Evolutionary conservation across 352 stramenopile genomes (phyloP), one percentile per base, ranked within the genome.

Genomic region (Phytophthora meadii): DNA sequence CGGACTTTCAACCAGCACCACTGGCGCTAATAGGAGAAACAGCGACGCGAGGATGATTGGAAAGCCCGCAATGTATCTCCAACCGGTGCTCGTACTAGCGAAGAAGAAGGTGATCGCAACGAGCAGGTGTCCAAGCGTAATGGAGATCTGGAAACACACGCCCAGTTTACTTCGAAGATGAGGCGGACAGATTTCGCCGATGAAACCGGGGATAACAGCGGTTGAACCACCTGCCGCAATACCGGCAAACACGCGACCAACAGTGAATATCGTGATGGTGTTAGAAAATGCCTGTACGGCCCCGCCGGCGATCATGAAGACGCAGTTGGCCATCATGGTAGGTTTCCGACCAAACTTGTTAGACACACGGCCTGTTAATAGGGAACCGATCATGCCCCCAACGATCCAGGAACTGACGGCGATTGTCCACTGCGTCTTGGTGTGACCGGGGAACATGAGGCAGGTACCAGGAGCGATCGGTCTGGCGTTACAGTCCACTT

Each of bases 401-500:
- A 87, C 58, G 51, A 90, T 77, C 81, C 81, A 90, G 32, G 69
- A 65, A 47, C 82, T 86, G 27, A 88, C 74, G 22, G 80, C 74
- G 25, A 76, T 80, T 9, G 70, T 85, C 83, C 83, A 92, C 37
- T 90, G 47, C 5, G 32, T 62, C 7, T 69, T 67, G 15, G 60
- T 74, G 22, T 74, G 65, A 5, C 65, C 65, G 0, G 65, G 65
- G 34, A 74, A 74, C 59, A 74, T 70, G 50, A 74, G 53, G 52
- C 65, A 70, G 0, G 65, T 70, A 6, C 59, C 65, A 1, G 60
- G 34, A 56, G 44, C 59, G 2, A 89, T 57, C 7, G 79, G 77
- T 24, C 60, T 68, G 10, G 66, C 74, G 17, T 77, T 60, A 45
- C 82, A 90, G 36, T 76, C 68, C 17, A 59, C 53, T 19, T 76